These are phyloP conservation scores for Lachnellula suecica DNA, from an alignment of 2,329 filamentous ascomycete species.

Conservation along the genomic window DNA sequence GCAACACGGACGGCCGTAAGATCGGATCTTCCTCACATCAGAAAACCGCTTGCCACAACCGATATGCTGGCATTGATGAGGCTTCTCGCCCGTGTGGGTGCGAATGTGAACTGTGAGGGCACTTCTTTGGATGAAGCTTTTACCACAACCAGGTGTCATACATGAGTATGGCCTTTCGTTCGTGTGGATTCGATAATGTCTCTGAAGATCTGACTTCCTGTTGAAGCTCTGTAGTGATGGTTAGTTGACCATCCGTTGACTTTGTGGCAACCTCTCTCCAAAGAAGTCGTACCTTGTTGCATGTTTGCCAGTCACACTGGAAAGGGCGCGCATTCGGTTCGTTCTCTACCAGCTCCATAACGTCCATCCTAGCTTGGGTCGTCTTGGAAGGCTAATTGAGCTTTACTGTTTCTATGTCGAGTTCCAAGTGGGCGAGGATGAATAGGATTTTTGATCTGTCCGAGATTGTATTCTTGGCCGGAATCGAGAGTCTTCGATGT, in stretches of 20 bases:
- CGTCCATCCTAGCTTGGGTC: conserved; percentile 48
- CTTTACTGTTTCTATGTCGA: too few species aligned
- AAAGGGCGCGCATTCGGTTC: conserved; percentile 62
- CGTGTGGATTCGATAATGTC: conserved; percentile 71
- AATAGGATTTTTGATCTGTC: too few species aligned
- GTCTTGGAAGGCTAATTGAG: background rate
- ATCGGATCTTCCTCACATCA: conserved; percentile 50
- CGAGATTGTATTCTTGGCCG: too few species aligned
- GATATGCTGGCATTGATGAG: conserved; percentile 64
- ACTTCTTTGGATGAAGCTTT: conserved; percentile 71
- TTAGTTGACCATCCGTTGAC: conserved; percentile 10
- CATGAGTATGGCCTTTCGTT: conserved; percentile 69
- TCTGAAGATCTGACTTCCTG: conserved; percentile 68
- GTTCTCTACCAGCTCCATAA: conserved; percentile 64
- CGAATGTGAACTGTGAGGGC: conserved; percentile 70
- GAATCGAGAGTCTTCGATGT: too few species aligned
- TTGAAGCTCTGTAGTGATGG: conserved; percentile 62
- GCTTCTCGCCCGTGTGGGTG: conserved; percentile 71
- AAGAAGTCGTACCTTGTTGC: conserved; percentile 60
- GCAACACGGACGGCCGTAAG: too few species aligned
- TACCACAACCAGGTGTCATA: conserved; percentile 58
- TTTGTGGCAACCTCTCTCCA: background rate
- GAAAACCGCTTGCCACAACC: conserved; percentile 70
- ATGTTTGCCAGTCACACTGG: conserved; percentile 62
- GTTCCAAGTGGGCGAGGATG: too few species aligned